Conservation (phyloP, 345 rosid species). For the Ricinus communis region DNA sequence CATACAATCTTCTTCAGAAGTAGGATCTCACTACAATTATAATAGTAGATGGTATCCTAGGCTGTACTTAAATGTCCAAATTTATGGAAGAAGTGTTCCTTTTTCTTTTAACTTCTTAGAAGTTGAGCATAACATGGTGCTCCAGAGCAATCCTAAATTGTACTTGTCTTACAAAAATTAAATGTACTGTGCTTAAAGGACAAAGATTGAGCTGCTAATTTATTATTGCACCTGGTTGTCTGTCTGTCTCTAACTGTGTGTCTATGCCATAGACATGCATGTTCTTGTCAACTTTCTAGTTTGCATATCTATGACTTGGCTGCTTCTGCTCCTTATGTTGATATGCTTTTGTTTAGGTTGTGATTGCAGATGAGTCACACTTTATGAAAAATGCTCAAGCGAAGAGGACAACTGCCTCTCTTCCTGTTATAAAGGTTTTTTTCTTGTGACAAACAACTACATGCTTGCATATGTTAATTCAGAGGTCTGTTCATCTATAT, state of each 20-base stretch:
- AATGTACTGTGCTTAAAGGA: constrained; percentile 5
- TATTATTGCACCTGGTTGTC: not conserved
- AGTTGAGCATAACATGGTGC: constrained; percentile 1
- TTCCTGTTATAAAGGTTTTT: constrained; percentile 87
- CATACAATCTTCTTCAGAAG: too few species aligned
- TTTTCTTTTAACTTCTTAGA: not conserved
- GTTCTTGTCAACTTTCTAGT: not conserved
- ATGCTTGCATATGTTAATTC: constrained; percentile 10
- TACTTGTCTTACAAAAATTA: constrained; percentile 5
- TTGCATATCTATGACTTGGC: not conserved
- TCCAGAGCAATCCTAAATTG: constrained; percentile 1
- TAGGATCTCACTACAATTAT: not conserved
- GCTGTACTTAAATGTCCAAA: not conserved
- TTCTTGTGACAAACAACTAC: constrained; percentile 15
- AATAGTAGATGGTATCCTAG: not conserved
- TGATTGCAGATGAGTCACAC: constrained; percentile 97
- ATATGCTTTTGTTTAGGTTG: constrained; percentile 56
- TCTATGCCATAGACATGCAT: not conserved
- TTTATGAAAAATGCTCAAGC: constrained; percentile 95
- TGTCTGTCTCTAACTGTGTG: not conserved
- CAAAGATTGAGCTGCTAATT: not conserved
- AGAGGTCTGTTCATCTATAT: not conserved
- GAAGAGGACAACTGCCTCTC: constrained; percentile 77
- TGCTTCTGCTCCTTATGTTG: constrained; percentile 17
- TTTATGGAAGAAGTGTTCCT: not conserved